Conservation (phyloP, 1,284 basidiomycete genomes). For the Trametes sp. region DNA sequence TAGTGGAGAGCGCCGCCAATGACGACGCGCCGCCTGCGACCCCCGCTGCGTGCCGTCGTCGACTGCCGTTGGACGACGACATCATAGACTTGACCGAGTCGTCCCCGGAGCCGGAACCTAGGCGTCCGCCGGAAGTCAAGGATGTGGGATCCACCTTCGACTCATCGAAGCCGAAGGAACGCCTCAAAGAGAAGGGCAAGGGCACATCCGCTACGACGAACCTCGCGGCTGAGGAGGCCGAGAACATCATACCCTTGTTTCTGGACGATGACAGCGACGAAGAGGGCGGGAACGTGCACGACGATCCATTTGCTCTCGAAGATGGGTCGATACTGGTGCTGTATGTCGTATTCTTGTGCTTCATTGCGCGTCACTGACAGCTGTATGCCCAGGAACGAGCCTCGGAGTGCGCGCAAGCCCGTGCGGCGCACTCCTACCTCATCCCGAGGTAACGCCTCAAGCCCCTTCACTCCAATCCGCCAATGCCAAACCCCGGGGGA, state of each 20-base stretch:
- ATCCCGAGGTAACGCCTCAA: not conserved
- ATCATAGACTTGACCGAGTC: conserved; percentile 35
- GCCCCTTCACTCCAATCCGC: not conserved
- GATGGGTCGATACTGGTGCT: conserved; percentile 55
- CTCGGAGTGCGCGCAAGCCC: conserved; percentile 54
- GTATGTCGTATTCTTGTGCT: conserved; percentile 44
- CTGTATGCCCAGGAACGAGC: conserved; percentile 50
- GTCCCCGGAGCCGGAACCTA: conserved; percentile 12
- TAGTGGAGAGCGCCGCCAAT: no score
- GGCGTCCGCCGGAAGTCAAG: no score
- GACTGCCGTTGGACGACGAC: conserved; percentile 17
- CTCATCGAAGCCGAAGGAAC: not conserved
- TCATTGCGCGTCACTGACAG: not conserved
- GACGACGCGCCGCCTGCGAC: not conserved
- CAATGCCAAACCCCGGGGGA: conserved; percentile 7
- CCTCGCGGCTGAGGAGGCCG: conserved; percentile 5
- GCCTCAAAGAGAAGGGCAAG: not conserved
- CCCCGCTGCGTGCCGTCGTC: not conserved
- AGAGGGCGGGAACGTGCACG: conserved; percentile 31
- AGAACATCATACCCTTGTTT: conserved; percentile 25
- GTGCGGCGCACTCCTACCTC: conserved; percentile 33
- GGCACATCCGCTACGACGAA: not conserved
- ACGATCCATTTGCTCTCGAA: conserved; percentile 22
- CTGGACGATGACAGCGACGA: conserved; percentile 32
- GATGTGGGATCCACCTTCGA: not conserved